Percentiles rank a stretch among this genome's conserved stretches.
These are phyloP conservation scores for Eucalyptus erythrocorys DNA, from an alignment of 345 rosid species.

Conservation along the genomic window DNA sequence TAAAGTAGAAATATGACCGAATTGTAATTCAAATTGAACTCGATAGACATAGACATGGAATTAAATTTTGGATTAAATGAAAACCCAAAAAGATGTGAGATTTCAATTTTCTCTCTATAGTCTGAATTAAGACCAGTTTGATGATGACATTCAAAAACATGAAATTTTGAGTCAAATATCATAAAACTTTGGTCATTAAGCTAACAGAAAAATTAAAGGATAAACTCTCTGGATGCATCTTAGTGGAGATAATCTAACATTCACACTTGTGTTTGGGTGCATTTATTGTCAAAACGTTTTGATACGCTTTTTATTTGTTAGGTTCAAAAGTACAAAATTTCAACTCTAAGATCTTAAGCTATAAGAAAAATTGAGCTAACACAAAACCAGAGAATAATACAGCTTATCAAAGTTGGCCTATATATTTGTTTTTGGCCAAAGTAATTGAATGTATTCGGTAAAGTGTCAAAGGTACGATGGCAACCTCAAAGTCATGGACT, in stretches of 20 bases:
- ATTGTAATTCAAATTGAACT: neutral
- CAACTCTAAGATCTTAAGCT: neutral
- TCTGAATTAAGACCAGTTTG: neutral
- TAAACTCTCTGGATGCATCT: neutral
- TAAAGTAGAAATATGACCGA: neutral
- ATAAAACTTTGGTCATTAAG: neutral
- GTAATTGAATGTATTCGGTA: neutral
- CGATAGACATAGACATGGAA: neutral
- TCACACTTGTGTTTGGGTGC: neutral
- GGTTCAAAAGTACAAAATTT: neutral
- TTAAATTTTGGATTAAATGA: neutral
- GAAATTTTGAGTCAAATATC: neutral
- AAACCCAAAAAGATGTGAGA: neutral
- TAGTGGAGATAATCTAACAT: neutral
- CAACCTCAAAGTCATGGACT: neutral
- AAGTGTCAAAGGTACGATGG: neutral
- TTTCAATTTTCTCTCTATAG: neutral
- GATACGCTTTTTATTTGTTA: neutral
- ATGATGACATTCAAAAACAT: neutral
- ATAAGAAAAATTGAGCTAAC: neutral
- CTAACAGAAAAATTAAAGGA: neutral
- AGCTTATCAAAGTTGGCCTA: neutral
- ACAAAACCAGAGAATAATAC: neutral
- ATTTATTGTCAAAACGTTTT: neutral
- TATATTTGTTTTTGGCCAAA: neutral